A percentile compares a stretch with the other conserved stretches of the same genome.
phyloP scores from a whole-genome alignment of 305 asterid species.

The Fraxinus sp. region DNA sequence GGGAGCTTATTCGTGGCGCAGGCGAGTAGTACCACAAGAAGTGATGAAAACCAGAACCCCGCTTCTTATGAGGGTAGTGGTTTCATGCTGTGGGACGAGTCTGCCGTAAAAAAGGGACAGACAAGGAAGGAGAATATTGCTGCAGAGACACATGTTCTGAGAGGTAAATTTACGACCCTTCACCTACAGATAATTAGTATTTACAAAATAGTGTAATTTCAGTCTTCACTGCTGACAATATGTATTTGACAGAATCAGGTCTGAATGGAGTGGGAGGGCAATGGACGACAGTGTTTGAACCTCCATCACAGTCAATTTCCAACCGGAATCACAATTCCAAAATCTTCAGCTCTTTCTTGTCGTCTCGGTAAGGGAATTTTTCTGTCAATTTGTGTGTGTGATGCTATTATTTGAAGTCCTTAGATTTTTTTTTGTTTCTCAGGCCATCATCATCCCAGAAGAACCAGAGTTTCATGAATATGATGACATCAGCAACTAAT shows the following conservation, averaged over 20 bases:
- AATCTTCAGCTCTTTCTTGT: constrained; percentile 63
- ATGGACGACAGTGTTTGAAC: constrained; percentile 59
- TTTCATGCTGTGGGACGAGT: constrained; percentile 90
- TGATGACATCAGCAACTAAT: constrained; percentile 70
- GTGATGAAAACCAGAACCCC: constrained; percentile 69
- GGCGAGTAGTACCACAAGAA: constrained; percentile 49
- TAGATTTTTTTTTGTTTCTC: neutral
- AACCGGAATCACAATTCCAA: constrained; percentile 43
- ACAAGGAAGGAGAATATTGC: constrained; percentile 99
- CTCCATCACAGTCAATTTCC: constrained; percentile 65
- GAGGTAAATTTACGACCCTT: constrained; percentile 42
- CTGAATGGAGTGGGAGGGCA: constrained; percentile 61
- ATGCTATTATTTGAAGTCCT: neutral
- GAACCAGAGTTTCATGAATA: constrained; percentile 67
- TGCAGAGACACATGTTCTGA: constrained; percentile 47
- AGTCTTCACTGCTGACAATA: neutral
- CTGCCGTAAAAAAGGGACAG: constrained; percentile 89
- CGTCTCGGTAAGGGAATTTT: constrained; percentile 67
- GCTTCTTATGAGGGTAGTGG: constrained; percentile 63
- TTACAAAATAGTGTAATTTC: no score
- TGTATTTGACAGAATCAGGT: constrained; percentile 51
- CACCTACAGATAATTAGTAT: neutral
- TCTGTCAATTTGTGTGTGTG: constrained; percentile 14
- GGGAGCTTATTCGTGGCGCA: constrained; percentile 48
- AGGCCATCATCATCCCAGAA: constrained; percentile 71